A percentile compares a stretch with the other conserved stretches of the same genome.
phyloP scores from a whole-genome alignment of 306 rosid genomes.

The Oemleria cerasiformis region DNA sequence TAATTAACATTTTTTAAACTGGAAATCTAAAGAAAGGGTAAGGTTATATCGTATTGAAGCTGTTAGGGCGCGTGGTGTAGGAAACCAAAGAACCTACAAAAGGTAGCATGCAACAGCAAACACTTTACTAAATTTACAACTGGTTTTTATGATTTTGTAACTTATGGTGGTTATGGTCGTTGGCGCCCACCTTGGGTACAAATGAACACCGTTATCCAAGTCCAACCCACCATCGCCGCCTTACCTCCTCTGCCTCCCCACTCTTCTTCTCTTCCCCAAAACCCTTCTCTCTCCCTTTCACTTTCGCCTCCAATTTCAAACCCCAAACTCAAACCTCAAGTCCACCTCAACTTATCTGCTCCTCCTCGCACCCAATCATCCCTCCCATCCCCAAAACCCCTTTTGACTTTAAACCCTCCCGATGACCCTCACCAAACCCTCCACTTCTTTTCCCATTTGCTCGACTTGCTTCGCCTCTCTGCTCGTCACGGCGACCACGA shows the following conservation, averaged over 20 bases:
- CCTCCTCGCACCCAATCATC: constrained; percentile 19
- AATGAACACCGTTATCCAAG: constrained; percentile 25
- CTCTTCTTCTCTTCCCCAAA: constrained; percentile 13
- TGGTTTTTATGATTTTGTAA: neutral
- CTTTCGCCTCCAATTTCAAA: constrained; percentile 5
- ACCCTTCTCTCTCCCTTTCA: constrained; percentile 14
- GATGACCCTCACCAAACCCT: constrained; percentile 1
- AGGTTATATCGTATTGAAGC: no score
- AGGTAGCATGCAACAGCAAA: no score
- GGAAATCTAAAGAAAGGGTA: no score
- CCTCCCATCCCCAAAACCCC: constrained; percentile 17
- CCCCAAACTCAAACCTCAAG: constrained; percentile 12
- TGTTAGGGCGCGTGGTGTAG: no score
- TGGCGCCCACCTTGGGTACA: constrained; percentile 3
- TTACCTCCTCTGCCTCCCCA: neutral
- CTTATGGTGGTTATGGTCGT: constrained; percentile 11
- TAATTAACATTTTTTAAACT: no score
- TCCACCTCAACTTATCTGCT: constrained; percentile 26
- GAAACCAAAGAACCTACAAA: no score
- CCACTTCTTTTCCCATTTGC: constrained; percentile 14
- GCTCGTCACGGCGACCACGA: constrained; percentile 34
- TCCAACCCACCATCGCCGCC: constrained; percentile 18
- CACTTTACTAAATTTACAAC: neutral
- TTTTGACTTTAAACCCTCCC: constrained; percentile 13
- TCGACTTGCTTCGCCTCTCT: constrained; percentile 51